Conservation (phyloP, 768 basidiomycete genomes). For the Pholiota microspora region DNA sequence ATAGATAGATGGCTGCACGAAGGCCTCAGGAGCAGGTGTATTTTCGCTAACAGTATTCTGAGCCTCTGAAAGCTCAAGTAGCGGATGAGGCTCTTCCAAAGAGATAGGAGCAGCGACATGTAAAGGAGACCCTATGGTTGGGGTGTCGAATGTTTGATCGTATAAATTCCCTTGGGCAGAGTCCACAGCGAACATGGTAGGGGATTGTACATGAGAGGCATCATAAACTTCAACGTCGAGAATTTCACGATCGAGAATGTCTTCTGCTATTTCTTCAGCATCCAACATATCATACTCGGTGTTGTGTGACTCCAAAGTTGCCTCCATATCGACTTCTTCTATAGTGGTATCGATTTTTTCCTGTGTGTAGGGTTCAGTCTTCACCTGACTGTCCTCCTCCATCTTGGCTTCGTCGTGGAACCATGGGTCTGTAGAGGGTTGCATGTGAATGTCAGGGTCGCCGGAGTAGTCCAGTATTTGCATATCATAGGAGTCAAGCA, state of each 20-base stretch:
- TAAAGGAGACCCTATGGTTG: background rate
- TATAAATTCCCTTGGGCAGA: background rate
- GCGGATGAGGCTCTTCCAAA: background rate
- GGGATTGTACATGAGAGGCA: slow-evolving; percentile 24
- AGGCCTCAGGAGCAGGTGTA: background rate
- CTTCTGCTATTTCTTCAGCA: slow-evolving; percentile 34
- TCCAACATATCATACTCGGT: slow-evolving; percentile 60
- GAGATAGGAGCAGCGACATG: background rate
- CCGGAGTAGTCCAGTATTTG: slow-evolving; percentile 61
- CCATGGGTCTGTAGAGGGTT: slow-evolving; percentile 49
- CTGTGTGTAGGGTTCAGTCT: slow-evolving; percentile 17
- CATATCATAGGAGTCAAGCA: slow-evolving; percentile 57
- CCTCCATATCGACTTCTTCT: slow-evolving; percentile 72
- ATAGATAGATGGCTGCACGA: background rate
- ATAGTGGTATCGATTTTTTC: slow-evolving; percentile 39
- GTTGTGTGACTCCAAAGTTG: slow-evolving; percentile 40
- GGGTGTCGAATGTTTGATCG: background rate
- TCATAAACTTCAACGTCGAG: slow-evolving; percentile 52
- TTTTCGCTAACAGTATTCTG: background rate
- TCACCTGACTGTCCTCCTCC: slow-evolving; percentile 48
- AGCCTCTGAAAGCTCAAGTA: background rate
- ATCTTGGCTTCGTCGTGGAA: slow-evolving; percentile 52
- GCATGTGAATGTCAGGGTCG: slow-evolving; percentile 64
- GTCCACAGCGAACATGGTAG: slow-evolving; percentile 14
- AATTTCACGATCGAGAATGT: slow-evolving; percentile 29